Evolutionary conservation across 768 basidiomycete species (phyloP), one percentile per base, ranked within the genome.

Genomic region (Wakefieldia striispora): DNA sequence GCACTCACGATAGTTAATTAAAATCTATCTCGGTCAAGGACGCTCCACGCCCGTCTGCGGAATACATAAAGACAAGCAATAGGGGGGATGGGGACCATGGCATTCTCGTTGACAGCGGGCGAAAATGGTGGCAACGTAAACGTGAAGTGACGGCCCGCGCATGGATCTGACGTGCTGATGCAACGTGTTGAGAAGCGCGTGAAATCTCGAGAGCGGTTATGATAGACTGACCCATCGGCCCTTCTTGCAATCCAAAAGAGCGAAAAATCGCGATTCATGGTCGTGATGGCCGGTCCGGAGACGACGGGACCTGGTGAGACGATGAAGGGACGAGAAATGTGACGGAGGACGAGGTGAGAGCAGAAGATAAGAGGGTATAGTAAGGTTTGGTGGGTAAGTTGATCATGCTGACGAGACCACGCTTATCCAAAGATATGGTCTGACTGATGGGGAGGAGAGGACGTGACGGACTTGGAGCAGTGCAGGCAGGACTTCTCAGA

Each of bases 131-230:
- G 41, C 60, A 61, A 69, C 66, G 66, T 67, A 69, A 67, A 56
- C 56, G 58, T 53, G 61, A 63, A 63, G 57, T 54, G 65, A 63
- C 53, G 53, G 50, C 40, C 33, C 57, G 53, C 17, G 60, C 65
- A 67, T 55, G 65, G 57, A 60, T 65, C 63, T 67, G 67, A 61
- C 61, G 63, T 58, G 66, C 65, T 57, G 66, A 53, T 63, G 40
- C 67, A 69, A 68, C 66, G 66, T 67, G 66, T 68, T 61, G 7
- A 50, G 63, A 65, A 67, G 67, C 60, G 58, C 63, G 65, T 65
- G 65, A 69, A 61, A 65, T 67, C 60, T 62, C 60, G 54, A 61
- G 47, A 65, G 48, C 55, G 56, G 63, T 56, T 36, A 57, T 67
- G 64, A 65, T 65, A 65, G 62, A 67, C 64, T 64, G 54, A 50